Base-by-base conservation (phyloP, 805 yeast species). In the Kodamaea leandrae region DNA sequence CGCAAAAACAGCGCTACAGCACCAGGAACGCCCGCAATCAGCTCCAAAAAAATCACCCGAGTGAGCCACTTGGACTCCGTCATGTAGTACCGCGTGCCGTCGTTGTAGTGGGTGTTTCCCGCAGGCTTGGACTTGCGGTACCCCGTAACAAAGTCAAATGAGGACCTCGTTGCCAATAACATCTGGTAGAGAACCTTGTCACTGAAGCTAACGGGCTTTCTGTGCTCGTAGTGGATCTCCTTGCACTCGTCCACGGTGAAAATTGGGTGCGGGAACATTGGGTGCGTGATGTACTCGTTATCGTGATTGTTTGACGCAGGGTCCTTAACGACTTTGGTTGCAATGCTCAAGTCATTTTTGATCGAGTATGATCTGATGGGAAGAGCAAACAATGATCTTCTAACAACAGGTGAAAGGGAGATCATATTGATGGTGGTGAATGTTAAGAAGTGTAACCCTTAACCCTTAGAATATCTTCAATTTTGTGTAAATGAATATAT, bases 21-120 rank as follows among this genome's bases (percentile, higher is more conserved):
- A 8, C 90, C 89, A 1, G 90, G 90, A n/a, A 83, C 86, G 6
- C 87, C 89, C 4, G 90, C 90, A 42, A 83, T 71, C 45, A 81
- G 74, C 58, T 83, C 90, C 49, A 83, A 68, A 51, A 83, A 81
- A 27, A 83, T 76, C 42, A 75, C 61, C 39, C 84, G 58, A 5
- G 78, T 74, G 43, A 83, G 51, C 89, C 89, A 83, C 53, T 79
- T 77, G 39, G 65, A 68, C 18, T 74, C 76, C 4, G 83, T 77
- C 85, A 83, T 78, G 39, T 65, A 65, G 47, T 68, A 73, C 36
- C 74, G 52, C 1, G 72, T 68, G 8, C 71, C 72, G 19, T 57
- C 56, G 37, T 62, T 64, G 7, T 58, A 54, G 36, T 55, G 41
- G 4, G 49, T 50, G 32, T 43, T 50, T 26, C 60, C 58, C 14